A percentile compares a stretch with the other conserved stretches of the same genome.
Evolutionary conservation across 371 early-diverging fungal genomes (phyloP).

Genomic region (Mucor velutinosus): DNA sequence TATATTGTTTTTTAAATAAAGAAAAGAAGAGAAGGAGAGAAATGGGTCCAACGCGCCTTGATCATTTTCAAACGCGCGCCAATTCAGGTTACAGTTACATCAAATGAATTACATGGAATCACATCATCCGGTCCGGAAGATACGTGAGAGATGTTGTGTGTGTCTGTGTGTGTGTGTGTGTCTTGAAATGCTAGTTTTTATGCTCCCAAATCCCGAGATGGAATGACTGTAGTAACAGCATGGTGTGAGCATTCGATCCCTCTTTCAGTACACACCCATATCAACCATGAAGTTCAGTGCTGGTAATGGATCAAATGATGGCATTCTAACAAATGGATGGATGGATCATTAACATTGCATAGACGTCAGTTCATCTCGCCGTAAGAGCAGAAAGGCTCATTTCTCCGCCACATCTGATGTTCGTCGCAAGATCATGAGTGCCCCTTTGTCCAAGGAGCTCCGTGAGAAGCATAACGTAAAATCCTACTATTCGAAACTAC

Average conservation of each 20-base stretch:
- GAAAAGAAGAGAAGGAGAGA: conserved; percentile 1
- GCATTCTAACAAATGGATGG: neutral
- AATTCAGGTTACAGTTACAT: neutral
- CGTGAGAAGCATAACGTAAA: conserved; percentile 90
- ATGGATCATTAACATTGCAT: conserved; percentile 18
- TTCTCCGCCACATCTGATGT: conserved; percentile 95
- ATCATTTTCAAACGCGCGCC: neutral
- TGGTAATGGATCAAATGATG: conserved; percentile 20
- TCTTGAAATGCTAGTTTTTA: no score
- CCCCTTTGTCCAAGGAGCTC: conserved; percentile 97
- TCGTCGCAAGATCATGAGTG: conserved; percentile 96
- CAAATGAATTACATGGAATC: neutral
- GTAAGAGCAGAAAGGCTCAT: conserved; percentile 98
- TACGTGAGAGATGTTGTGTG: neutral
- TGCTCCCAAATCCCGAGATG: conserved; percentile 9
- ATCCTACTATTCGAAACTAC: neutral
- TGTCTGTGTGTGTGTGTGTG: no score
- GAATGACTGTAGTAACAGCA: neutral
- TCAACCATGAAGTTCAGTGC: conserved; percentile 43
- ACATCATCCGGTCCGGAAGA: neutral
- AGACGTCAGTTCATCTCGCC: conserved; percentile 94
- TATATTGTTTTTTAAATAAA: neutral
- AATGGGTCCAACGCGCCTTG: neutral
- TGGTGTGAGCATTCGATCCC: conserved; percentile 5
- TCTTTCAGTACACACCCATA: conserved; percentile 19